Percentiles rank a stretch among this genome's conserved stretches.
These are phyloP conservation scores for Fusarium goolgardi DNA, from an alignment of 2,329 filamentous ascomycete genomes.

Conservation along the genomic window DNA sequence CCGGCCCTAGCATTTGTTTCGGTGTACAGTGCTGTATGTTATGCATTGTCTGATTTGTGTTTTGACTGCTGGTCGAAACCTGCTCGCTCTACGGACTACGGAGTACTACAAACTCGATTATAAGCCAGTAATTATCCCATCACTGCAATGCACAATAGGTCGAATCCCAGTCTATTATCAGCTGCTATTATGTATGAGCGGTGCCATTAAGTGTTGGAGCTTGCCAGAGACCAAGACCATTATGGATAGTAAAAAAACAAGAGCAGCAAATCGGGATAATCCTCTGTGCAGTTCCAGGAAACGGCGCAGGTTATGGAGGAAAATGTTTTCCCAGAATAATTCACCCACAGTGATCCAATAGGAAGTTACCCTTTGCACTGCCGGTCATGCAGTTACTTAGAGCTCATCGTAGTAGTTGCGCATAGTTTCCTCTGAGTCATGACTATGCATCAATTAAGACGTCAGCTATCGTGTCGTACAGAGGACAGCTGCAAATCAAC, in stretches of 20 bases:
- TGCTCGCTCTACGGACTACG: conserved; percentile 37
- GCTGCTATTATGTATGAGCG: conserved; percentile 28
- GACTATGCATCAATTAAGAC: conserved; percentile 36
- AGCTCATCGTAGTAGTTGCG: too few relatives aligned
- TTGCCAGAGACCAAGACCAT: conserved; percentile 10
- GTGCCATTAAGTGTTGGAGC: conserved; percentile 19
- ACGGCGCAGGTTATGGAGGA: conserved; percentile 15
- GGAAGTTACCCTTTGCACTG: conserved; percentile 38
- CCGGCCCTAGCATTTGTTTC: conserved; percentile 8
- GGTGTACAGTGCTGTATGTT: conserved; percentile 37
- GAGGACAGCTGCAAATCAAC: conserved; percentile 25
- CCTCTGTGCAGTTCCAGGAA: conserved; percentile 28
- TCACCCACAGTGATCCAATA: conserved; percentile 36
- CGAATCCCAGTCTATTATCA: conserved; percentile 38
- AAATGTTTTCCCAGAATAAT: conserved; percentile 34
- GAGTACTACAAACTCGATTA: conserved; percentile 39
- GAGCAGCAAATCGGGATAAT: conserved; percentile 38
- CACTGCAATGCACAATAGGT: conserved; percentile 30
- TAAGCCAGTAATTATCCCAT: conserved; percentile 26
- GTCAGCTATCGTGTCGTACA: conserved; percentile 39
- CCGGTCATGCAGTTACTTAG: conserved; percentile 38
- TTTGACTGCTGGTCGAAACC: conserved; percentile 37
- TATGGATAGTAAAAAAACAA: conserved; percentile 24
- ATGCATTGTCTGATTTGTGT: conserved; percentile 46
- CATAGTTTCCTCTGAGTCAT: conserved; percentile 48